Conservation (phyloP, 1,139 yeast species). For the Debaryomyces nepalensis region DNA sequence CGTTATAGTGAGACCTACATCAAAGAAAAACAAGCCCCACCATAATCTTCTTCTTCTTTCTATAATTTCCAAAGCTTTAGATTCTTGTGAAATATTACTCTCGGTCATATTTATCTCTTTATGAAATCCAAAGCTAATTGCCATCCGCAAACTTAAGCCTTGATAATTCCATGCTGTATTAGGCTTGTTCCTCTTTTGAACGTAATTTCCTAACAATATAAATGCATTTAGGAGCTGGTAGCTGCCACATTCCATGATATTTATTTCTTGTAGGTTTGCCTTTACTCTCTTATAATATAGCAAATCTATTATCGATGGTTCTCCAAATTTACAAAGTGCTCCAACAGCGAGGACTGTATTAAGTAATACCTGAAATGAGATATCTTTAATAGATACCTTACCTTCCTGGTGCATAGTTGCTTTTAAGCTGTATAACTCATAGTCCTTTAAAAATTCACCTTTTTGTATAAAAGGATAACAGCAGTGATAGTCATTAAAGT, state of each 20-base stretch:
- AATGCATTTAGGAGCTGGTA: conserved; percentile 58
- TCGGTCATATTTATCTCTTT: conserved; percentile 18
- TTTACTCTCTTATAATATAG: conserved; percentile 25
- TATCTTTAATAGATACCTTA: conserved; percentile 10
- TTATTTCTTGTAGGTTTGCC: conserved; percentile 19
- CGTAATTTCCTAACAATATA: conserved; percentile 60
- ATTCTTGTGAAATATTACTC: conserved; percentile 7
- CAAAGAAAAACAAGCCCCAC: conserved; percentile 69
- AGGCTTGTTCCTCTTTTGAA: conserved; percentile 66
- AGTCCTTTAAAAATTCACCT: conserved; percentile 53
- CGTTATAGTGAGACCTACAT: conserved; percentile 65
- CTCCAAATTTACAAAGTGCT: conserved; percentile 27
- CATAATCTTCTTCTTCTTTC: conserved; percentile 57
- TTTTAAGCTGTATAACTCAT: conserved; percentile 24
- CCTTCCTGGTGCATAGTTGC: conserved; percentile 11
- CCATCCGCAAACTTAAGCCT: conserved; percentile 70
- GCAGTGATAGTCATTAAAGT: conserved; percentile 24
- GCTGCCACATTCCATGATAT: conserved; percentile 46
- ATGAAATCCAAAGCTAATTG: conserved; percentile 60
- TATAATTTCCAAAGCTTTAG: conserved; percentile 21
- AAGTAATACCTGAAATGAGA: conserved; percentile 29
- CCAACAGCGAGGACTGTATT: conserved; percentile 29
- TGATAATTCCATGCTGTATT: conserved; percentile 66
- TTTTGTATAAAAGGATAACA: conserved; percentile 66
- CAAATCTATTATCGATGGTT: conserved; percentile 23